Percentiles rank a stretch among this genome's conserved stretches.
phyloP scores from a whole-genome alignment of 805 yeast genomes.

The Nakazawaea pomicola region DNA sequence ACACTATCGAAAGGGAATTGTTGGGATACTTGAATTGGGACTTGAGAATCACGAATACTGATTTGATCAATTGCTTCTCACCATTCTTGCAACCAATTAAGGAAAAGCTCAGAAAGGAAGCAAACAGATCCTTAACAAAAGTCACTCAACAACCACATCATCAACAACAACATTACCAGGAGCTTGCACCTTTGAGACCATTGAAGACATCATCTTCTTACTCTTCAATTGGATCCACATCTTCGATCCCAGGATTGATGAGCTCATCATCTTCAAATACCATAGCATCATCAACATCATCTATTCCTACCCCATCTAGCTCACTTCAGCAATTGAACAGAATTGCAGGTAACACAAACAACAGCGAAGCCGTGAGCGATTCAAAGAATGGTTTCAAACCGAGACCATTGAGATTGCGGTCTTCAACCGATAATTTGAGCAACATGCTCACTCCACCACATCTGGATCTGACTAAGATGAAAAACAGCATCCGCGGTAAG shows the following conservation, averaged over 20 bases:
- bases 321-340: conserved; percentile 6
- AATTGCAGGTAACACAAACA: neutral
- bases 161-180: conserved; percentile 4
- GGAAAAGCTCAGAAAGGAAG: conserved; percentile 30
- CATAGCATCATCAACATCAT: conserved; percentile 5
- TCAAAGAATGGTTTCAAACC: conserved; percentile 8
- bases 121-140: conserved; percentile 5
- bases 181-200: neutral
- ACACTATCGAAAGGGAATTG: conserved; percentile 86
- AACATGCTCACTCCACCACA: neutral
- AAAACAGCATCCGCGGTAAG: conserved; percentile 2
- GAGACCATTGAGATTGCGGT: conserved; percentile 11
- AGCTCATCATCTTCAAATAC: conserved; percentile 8
- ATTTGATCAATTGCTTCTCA: conserved; percentile 61
- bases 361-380: neutral
- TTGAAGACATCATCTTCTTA: conserved; percentile 2
- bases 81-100: conserved; percentile 78
- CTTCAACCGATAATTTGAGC: conserved; percentile 9
- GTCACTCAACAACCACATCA: conserved; percentile 8
- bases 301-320: conserved; percentile 10
- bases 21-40: conserved; percentile 84
- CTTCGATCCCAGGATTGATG: conserved; percentile 6
- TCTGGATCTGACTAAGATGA: too few relatives aligned
- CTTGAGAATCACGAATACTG: conserved; percentile 63
- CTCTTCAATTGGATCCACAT: neutral